Evolutionary conservation across 495 filamentous ascomycete species (phyloP), one percentile per base, ranked within the genome.

Genomic region (Aspergillus asperescens): DNA sequence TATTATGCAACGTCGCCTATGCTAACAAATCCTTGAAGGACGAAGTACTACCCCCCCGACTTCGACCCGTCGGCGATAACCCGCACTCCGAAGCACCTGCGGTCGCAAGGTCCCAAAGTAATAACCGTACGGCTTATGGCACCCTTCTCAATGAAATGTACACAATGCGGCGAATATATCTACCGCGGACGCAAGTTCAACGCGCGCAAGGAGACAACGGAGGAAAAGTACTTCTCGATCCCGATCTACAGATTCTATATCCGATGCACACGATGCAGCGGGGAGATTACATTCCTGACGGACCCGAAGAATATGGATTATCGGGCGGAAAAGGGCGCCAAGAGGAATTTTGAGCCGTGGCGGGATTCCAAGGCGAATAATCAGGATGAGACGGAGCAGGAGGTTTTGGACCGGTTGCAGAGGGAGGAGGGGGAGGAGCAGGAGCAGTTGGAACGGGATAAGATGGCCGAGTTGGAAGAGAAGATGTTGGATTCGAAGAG

Each of bases 101-200:
- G 65, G 18, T 52, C 68, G 28, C 72, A 80, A 28, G 89, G 88
- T 5, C 87, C 87, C 4, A 92, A 91, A 56, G 80, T 89, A 16
- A 87, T 91, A 62, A 89, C 86, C 4, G 90, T 96, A 40, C 88
- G 94, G n/a, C 76, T 99, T 16, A 97, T 97, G 89, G 90, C 93
- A 0, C 94, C 94, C 52, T 99, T 97, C 66, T 78, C 83, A 22
- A 95, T 99, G 87, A 89, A 88, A 69, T 97, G 94, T 67, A 84
- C 80, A 15, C 75, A 82, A 46, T 97, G 92, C 68, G 92, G 58
- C 63, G 91, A 96, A 74, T 96, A 88, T 77, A 96, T 98, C 65
- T 95, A 96, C 76, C 88, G 89, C 57, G 92, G 92, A 1, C 84
- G 91, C 42, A 97, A 96, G 62, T 97, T 96, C 79, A 98, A 96